Evolutionary conservation across 108 stramenopile species (phyloP), one percentile per base, ranked within the genome.

Genomic region (Fistulifera pelliculosa): DNA sequence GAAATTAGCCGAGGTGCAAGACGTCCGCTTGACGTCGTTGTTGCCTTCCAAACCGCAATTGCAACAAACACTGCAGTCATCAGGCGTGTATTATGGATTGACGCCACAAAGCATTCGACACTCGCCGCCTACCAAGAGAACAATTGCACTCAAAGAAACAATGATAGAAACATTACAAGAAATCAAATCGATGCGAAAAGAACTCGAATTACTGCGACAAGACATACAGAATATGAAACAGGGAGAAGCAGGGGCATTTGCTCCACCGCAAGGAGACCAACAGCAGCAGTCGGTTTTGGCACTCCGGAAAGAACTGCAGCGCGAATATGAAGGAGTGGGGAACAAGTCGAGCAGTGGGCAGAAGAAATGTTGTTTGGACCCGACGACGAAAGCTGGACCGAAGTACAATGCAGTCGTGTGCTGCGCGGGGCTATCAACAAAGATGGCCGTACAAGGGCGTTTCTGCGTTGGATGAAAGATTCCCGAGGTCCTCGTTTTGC

Each of bases 391-490:
- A 70, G 81, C 59, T 92, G 90, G 90, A 75, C 61, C 35, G 70
- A 72, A 53, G 56, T 92, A 19, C 39, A 62, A 22, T 92, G 90
- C 61, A 80, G 67, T 42, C 80, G 80, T 43, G 60, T 80, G 52
- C 41, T 82, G 48, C 64, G 70, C 22, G 68, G 68, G 17, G 70
- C 81, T 25, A 62, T 82, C 42, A 86, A 92, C 44, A 39, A 49
- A 12, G 51, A 66, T n/a, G 86, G 77, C 12, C 52, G 65, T 42
- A 85, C 81, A 15, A 48, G 52, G 27, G 82, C 80, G 12, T 86
- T 69, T 56, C 50, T 92, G 41, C 86, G 77, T 69, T 92, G 86
- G 86, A 84, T 92, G 84, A 66, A 70, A 23, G 90, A 92, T 61
- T 73, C 84, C 14, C 68, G 90, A 31, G 77, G 74, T 38, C 70